These are phyloP conservation scores for Symbiodinium pilosum DNA, from an alignment of 73 alveolate species.

Conservation along the genomic window DNA sequence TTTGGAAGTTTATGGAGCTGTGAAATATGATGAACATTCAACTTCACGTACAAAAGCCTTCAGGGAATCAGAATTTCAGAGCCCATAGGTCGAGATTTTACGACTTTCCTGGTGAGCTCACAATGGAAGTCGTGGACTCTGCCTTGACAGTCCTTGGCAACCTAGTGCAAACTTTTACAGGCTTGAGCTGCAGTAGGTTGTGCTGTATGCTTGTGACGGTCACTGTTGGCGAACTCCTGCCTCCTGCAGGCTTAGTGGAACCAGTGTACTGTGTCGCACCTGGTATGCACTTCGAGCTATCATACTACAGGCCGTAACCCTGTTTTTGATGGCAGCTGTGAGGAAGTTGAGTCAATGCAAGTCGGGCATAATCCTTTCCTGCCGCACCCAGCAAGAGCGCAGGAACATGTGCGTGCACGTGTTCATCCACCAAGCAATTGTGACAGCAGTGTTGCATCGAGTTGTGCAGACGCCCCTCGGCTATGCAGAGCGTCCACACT, in stretches of 20 bases:
- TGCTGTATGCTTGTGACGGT: not conserved
- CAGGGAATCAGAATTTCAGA: too few species aligned
- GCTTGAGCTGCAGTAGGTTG: not conserved
- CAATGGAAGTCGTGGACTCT: constrained; percentile 60
- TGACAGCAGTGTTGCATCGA: constrained; percentile 82
- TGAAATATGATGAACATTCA: too few species aligned
- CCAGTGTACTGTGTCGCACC: constrained; percentile 85
- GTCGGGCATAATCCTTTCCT: not conserved
- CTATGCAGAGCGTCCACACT: too few species aligned
- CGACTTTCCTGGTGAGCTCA: constrained; percentile 74
- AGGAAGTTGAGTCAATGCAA: not conserved
- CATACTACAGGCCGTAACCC: constrained; percentile 43
- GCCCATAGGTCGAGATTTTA: constrained; percentile 62
- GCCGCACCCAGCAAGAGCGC: not conserved
- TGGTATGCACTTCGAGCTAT: constrained; percentile 74
- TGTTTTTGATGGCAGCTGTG: too few species aligned
- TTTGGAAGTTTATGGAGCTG: too few species aligned
- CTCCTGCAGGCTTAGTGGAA: constrained; percentile 43
- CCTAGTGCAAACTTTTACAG: constrained; percentile 73
- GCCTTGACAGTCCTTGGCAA: constrained; percentile 57
- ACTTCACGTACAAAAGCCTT: too few species aligned
- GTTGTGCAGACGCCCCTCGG: constrained; percentile 47
- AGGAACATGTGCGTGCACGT: constrained; percentile 81
- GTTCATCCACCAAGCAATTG: constrained; percentile 69
- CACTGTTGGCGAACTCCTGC: not conserved